Base-by-base conservation (phyloP, 2,329 filamentous ascomycete genomes). In the Onygenales sp. region DNA sequence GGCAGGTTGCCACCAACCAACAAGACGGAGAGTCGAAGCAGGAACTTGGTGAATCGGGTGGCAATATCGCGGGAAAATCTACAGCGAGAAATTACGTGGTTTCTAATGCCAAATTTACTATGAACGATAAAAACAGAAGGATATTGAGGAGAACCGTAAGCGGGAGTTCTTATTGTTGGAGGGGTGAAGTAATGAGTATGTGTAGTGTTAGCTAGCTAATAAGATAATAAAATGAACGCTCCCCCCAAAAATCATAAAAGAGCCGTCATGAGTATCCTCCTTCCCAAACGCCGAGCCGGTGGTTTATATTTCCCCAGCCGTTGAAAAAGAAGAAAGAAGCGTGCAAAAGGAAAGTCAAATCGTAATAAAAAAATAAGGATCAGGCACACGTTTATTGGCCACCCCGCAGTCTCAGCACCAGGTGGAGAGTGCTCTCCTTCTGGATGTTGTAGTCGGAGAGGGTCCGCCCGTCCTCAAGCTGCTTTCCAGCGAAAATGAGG, bases 401-500 rank as follows among this genome's bases (percentile, higher is more conserved):
- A 74, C 72, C 78, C 68, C 78, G 78, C 44, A 81, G 75, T 70
- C 78, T 75, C 58, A 81, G 73, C 63, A 84, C 81, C 73, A 84
- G 73, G 69, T 84, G 81, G 55, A 84, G 72, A 1, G 80, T 84
- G 52, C 75, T 79, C 72, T 83, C 81, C 75, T 81, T 81, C 66
- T 76, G 74, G 52, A 77, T 76, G 59, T 77, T 77, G 66, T 76
- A 85, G 63, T 77, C 74, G 17, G 72, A 75, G 10, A 77, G 66
- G 39, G 74, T 77, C 17, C 74, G 71, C 5, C 74, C 74, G 58
- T 77, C 74, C 58, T 77, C 74, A 44, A 77, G 60, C 71, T 86
- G 83, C 76, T 85, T 85, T 61, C 82, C 82, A 62, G 82, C 83
- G 59, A 85, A 85, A 64, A 85, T 86, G 50, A 86, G 73, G 67